Evolutionary conservation across 164 flowering plant species (phyloP).

Genomic region (Stephania japonica): DNA sequence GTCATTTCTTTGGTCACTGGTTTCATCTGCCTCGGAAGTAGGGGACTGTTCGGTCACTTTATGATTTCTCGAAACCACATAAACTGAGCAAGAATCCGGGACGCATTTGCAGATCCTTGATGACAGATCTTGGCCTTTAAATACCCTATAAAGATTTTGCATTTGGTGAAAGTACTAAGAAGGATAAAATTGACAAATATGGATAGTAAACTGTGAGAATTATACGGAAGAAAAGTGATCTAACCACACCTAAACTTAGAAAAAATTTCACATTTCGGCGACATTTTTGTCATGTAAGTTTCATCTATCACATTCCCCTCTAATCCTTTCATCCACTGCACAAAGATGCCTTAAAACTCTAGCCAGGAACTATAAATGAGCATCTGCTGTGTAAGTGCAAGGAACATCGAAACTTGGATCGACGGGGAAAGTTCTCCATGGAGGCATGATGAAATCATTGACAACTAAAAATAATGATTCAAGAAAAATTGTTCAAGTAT

Average conservation of each 20-base stretch:
- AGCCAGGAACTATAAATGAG: no score
- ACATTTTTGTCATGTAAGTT: not conserved
- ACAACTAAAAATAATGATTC: no score
- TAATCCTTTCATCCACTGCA: no score
- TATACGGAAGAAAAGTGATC: not conserved
- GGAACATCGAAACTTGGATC: no score
- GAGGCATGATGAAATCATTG: no score
- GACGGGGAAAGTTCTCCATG: no score
- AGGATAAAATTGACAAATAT: not conserved
- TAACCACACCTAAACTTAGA: not conserved
- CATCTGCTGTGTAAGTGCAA: no score
- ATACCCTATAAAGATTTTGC: conserved; percentile 28
- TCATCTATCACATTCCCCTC: not conserved
- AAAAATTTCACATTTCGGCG: not conserved
- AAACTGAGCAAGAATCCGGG: conserved; percentile 69
- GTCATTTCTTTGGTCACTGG: conserved; percentile 29
- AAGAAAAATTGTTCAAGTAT: no score
- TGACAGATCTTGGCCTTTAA: conserved; percentile 32
- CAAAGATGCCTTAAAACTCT: no score
- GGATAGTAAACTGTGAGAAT: not conserved
- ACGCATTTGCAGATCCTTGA: conserved; percentile 51
- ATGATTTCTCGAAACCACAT: conserved; percentile 55
- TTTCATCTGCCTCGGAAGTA: conserved; percentile 31
- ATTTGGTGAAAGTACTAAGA: not conserved
- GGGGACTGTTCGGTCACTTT: conserved; percentile 57